Conservation (phyloP, 768 basidiomycete genomes). For the Coprinopsis strossmayeri region DNA sequence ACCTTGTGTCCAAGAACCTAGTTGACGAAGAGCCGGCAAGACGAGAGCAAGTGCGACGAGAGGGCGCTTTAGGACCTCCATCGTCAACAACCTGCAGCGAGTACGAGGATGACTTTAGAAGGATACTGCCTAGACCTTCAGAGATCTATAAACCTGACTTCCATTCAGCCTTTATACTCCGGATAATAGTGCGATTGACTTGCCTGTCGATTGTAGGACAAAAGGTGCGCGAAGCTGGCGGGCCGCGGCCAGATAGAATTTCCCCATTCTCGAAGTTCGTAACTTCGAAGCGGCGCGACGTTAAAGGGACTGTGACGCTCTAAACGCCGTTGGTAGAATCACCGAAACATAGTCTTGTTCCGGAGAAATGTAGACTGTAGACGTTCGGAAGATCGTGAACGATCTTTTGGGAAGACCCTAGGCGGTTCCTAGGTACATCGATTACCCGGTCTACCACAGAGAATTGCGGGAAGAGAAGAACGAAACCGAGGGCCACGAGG, state of each 20-base stretch:
- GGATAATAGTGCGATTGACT: constrained; percentile 1
- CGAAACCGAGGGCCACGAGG: constrained; percentile 3
- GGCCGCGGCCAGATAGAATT: not conserved
- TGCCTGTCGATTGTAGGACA: not conserved
- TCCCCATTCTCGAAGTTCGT: not conserved
- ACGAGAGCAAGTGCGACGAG: constrained; percentile 19
- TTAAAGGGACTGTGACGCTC: not conserved
- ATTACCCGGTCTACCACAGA: not conserved
- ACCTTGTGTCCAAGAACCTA: constrained; percentile 23
- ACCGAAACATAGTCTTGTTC: not conserved
- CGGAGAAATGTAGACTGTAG: constrained; percentile 1
- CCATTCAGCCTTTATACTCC: constrained; percentile 1
- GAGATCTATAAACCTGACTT: not conserved
- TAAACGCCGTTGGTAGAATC: constrained; percentile 1
- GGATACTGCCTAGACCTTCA: constrained; percentile 4
- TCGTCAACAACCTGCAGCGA: not conserved
- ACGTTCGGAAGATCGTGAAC: not conserved
- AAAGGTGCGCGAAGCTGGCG: not conserved
- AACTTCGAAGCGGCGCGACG: not conserved
- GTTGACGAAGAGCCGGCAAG: constrained; percentile 21
- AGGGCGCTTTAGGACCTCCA: constrained; percentile 14
- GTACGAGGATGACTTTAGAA: not conserved
- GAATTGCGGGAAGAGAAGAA: not conserved
- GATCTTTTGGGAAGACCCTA: not conserved
- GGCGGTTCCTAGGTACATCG: not conserved